These are phyloP conservation scores for Paramecium caudatum DNA, from an alignment of 73 alveolate genomes.

Conservation along the genomic window DNA sequence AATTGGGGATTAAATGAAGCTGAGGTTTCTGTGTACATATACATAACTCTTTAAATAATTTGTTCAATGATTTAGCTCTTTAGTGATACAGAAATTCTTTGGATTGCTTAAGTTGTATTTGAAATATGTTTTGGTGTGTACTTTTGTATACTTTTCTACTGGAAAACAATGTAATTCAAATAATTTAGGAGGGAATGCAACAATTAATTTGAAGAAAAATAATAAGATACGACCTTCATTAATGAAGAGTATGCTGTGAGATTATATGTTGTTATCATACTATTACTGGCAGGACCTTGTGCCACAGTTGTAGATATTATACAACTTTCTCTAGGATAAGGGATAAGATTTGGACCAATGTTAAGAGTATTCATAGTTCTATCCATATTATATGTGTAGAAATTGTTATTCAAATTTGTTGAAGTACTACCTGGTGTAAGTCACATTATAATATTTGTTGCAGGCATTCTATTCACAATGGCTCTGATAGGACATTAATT, in stretches of 20 bases:
- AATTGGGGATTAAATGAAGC: conserved; percentile 54
- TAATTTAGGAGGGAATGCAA: background rate
- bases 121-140: conserved; percentile 6
- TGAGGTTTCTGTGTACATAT: background rate
- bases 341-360: conserved; percentile 43
- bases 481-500: conserved; percentile 65
- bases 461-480: conserved; percentile 50
- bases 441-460: conserved; percentile 60
- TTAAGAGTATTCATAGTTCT: conserved; percentile 48
- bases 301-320: conserved; percentile 57
- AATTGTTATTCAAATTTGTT: conserved; percentile 39
- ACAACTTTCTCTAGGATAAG: background rate
- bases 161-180: background rate
- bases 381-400: conserved; percentile 30
- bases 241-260: conserved; percentile 35
- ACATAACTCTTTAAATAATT: background rate
- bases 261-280: conserved; percentile 33
- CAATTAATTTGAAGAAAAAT: background rate
- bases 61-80: background rate
- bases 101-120: background rate
- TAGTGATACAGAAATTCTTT: background rate
- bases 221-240: background rate
- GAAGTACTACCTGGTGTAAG: conserved; percentile 63
- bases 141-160: background rate
- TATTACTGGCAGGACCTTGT: conserved; percentile 36